phyloP scores from a whole-genome alignment of 1,139 yeast species.

The Suhomyces chickasaworum region DNA sequence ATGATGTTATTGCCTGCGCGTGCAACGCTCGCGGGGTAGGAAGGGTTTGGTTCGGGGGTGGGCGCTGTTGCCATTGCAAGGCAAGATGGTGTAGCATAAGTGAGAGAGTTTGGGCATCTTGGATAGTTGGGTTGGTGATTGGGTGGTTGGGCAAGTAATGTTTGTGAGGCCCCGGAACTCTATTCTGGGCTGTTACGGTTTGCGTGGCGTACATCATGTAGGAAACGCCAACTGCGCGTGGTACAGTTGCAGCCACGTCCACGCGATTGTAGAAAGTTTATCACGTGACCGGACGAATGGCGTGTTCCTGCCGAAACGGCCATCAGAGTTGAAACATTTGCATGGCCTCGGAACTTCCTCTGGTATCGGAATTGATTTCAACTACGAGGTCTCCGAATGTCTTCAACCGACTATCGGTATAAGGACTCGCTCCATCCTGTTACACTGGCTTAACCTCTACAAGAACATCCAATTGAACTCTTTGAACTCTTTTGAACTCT shows the following conservation, averaged over 20 bases:
- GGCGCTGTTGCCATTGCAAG: too few species aligned
- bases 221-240: slow-evolving; percentile 1
- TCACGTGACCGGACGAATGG: slow-evolving; percentile 3
- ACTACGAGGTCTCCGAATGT: too few species aligned
- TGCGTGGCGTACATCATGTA: slow-evolving; percentile 1
- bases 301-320: slow-evolving; percentile 3
- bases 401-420: too few species aligned
- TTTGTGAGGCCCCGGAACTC: not conserved
- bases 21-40: not conserved
- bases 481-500: too few species aligned
- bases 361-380: too few species aligned
- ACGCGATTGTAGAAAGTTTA: slow-evolving; percentile 1
- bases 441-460: too few species aligned
- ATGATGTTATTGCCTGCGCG: slow-evolving; percentile 6
- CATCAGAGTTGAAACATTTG: too few species aligned
- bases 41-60: not conserved
- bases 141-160: not conserved
- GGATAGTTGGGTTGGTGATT: too few species aligned
- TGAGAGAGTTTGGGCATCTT: too few species aligned
- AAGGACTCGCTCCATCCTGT: too few species aligned
- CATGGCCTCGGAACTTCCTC: not conserved
- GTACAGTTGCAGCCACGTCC: slow-evolving; percentile 6
- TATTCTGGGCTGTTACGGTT: not conserved
- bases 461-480: too few species aligned
- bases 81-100: too few species aligned